Base-by-base conservation (phyloP, 495 filamentous ascomycete species). In the Hypoxylon fragiforme region DNA sequence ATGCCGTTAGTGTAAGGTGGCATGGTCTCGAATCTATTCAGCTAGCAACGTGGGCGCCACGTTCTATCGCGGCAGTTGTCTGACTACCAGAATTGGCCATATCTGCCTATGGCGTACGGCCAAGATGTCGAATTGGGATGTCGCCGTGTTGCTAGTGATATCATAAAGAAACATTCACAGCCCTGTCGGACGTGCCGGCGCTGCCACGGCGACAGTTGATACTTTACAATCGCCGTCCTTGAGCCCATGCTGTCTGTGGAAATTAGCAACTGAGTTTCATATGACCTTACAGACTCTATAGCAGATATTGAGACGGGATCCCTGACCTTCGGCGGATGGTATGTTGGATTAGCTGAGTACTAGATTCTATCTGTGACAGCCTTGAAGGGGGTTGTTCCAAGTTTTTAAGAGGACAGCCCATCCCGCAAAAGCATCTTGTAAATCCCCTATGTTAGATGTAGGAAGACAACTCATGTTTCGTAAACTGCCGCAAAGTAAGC, bases 401-500 rank as follows among this genome's bases (percentile, higher is more conserved):
- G 15, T 16, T 35, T n/a, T 24, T 41, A 26, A 44, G 26, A 35
- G 20, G 16, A 4, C 11, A 34, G 7, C 8, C 7, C 14, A 18
- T 13, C 46, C 44, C 11, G 6, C 24, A 8, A 16, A 13, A 30
- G 26, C 30, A n/a, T n/a, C n/a, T n/a, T n/a, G n/a, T n/a, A n/a
- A n/a, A n/a, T n/a, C n/a, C n/a, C n/a, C n/a, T n/a, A n/a, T n/a
- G n/a, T n/a, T n/a, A n/a, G n/a, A n/a, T 20, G 18, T 30, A 15
- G 7, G 30, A n/a, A 49, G 39, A 31, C 16, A 39, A 30, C 38
- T 39, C 24, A 54, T 60, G 50, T 50, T 45, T 50, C 50, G 50
- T 49, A 60, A 50, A 50, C 13, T 54, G 35, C 44, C 44, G 56
- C 50, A 50, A 50, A 59, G 55, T 59, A 53, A 24, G 48, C 21